Base-by-base conservation (phyloP, 2,329 filamentous ascomycete genomes). In the Diaporthe sp. region DNA sequence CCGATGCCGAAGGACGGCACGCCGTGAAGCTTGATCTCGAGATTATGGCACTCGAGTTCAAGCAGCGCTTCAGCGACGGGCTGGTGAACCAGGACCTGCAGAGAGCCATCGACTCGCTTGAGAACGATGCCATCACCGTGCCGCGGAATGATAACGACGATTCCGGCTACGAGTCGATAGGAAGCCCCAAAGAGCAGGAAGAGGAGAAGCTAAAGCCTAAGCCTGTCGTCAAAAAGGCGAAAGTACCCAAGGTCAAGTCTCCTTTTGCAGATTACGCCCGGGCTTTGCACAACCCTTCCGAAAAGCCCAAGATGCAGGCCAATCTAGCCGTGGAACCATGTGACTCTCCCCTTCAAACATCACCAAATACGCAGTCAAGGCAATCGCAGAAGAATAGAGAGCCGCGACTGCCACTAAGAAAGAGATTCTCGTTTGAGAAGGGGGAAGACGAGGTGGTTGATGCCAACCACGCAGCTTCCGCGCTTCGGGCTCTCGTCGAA, bases 31-130 rank as follows among this genome's bases (percentile, higher is more conserved):
- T 66, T 30, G 61, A 66, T 3, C 61, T 66, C 30, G 61, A 66
- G 44, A 66, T 66, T 22, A 66, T 66, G 61, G 61, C 61, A 22
- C 61, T 66, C 27, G 27, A 66, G 61, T 66, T 66, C 44, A 66
- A 66, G 61, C 35, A 25, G 0, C 61, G 61, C 30, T 66, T 66
- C 44, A 13, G 22, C 42, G 61, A 66, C 42, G 61, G 61, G 2
- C 61, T 66, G 42, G 42, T 66, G 13, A 25, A 50, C 6, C 61
- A 66, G 30, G 61, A 66, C 19, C 13, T 66, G 13, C 61, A 66
- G 30, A 66, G 42, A 6, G 61, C 61, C 0, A 66, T 66, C 22
- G 4, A 35, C 4, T 66, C 61, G 4, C 61, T 66, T 7, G 63
- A 51, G 30, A 37, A 51, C 8, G 63, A 66, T 12, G 63, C 63